Evolutionary conservation across 768 basidiomycete genomes (phyloP), one percentile per base, ranked within the genome.

Genomic region (Boletus subcaerulescens): DNA sequence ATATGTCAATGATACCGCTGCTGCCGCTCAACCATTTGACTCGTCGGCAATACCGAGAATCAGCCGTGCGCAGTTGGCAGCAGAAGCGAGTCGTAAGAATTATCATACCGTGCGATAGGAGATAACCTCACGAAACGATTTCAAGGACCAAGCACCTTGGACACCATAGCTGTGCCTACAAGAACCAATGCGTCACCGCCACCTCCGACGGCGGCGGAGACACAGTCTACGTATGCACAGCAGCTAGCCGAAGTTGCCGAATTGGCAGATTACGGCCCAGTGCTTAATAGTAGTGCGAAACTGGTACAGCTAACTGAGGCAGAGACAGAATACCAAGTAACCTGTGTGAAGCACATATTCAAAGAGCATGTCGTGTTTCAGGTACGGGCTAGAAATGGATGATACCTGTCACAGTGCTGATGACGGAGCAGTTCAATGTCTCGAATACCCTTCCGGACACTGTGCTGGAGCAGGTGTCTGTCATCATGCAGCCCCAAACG

Each of bases 251-350:
- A 89, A 50, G 86, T 98, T 26, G 87, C 94, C 20, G 91, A 98
- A 65, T 83, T 99, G 55, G 81, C 81, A 5, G 74, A 78, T 9
- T 98, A 96, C 70, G 97, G 97, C 11, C 71, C 88, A 46, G 84
- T 97, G 48, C 78, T 95, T 66, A 93, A 87, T 73, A 98, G 93
- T 79, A 91, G 84, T 59, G 59, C 80, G 36, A 91, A 85, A 61
- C 86, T 89, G 12, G 74, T 80, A 22, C 90, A 88, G 58, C 84
- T 98, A 54, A 98, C 97, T 14, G 97, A 99, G 74, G 89, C 83
- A 64, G 97, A 98, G 74, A 98, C 94, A 5, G 97, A 98, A 74
- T 99, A 98, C 68, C 93, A 97, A 66, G 96, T 98, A 45, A 85
- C 89, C 11, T 92, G 91, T 62, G 91, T 97, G 72, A 98, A 98